Base-by-base conservation (phyloP, 2,329 filamentous ascomycete genomes). In the Phialophora expanda region DNA sequence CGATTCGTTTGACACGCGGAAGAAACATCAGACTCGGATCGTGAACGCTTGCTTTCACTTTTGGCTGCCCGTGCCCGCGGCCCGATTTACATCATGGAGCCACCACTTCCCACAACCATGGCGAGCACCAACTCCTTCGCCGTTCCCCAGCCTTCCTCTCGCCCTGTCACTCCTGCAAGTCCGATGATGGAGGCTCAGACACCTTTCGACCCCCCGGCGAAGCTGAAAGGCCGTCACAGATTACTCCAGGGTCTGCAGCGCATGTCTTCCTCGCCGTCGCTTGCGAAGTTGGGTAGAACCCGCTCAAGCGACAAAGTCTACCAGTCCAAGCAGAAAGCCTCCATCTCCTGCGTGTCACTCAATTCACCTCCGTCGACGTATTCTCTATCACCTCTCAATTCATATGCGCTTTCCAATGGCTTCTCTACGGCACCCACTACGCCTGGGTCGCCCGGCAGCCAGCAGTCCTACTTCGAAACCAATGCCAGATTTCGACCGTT, bases 261-360 rank as follows among this genome's bases (percentile, higher is more conserved):
- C 65, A 94, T 96, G 74, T 89, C 91, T 11, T 96, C 92, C 0
- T 92, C 89, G 6, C 89, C 90, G 0, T 91, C 90, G 17, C 80
- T 96, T 58, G 82, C 85, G 48, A 85, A 86, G 65, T 77, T 88
- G 61, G 85, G 87, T 63, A 86, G 90, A 66, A 81, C 87, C 28
- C 84, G 88, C 63, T 89, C 91, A 6, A 84, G 86, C 65, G 89
- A 86, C 73, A 71, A 69, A 60, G 71, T 69, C 32, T 90, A 89
- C 73, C 87, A 89, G 9, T 89, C 79, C 61, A 79, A 82, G 68
- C 81, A 82, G 20, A 92, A 83, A 80, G 87, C 83, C 3, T 88
- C 87, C 11, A 83, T 89, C 72, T 89, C 87, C 28, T 89, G 87
- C 75, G 84, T 89, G 38, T 88, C 87, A 30, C 79, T 89, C 65